A percentile compares a stretch with the other conserved stretches of the same genome.
Evolutionary conservation across 805 yeast species (phyloP).

Genomic region (Maudiozyma serrabonitensis): DNA sequence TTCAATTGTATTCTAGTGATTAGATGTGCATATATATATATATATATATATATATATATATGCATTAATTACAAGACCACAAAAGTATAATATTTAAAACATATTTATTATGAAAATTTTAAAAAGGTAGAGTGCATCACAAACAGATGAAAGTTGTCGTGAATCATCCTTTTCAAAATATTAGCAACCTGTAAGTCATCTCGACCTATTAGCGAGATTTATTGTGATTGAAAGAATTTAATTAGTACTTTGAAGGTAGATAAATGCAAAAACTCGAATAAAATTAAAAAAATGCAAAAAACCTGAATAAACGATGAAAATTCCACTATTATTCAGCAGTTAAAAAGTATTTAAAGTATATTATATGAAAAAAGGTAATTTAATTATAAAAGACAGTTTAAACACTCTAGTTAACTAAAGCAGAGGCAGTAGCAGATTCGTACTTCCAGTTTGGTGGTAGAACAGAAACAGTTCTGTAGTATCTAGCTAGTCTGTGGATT

Average conservation of each 20-base stretch:
- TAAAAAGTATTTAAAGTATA: constrained; percentile 1
- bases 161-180: too few species aligned
- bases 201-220: too few species aligned
- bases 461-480: constrained; percentile 99
- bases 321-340: background rate
- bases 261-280: too few species aligned
- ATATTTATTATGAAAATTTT: too few species aligned
- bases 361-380: background rate
- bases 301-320: background rate
- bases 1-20: too few species aligned
- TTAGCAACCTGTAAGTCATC: too few species aligned
- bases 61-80: background rate
- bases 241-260: too few species aligned
- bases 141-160: too few species aligned
- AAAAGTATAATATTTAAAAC: too few species aligned
- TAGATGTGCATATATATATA: background rate
- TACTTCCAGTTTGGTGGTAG: constrained; percentile 99
- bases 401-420: constrained; percentile 85
- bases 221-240: too few species aligned
- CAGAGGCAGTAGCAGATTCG: constrained; percentile 99
- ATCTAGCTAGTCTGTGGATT: constrained; percentile 99
- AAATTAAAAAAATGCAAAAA: background rate
- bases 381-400: constrained; percentile 8
- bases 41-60: background rate
- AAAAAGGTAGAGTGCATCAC: too few species aligned